Evolutionary conservation across 768 basidiomycete species (phyloP).

Genomic region (Mycena galericulata): DNA sequence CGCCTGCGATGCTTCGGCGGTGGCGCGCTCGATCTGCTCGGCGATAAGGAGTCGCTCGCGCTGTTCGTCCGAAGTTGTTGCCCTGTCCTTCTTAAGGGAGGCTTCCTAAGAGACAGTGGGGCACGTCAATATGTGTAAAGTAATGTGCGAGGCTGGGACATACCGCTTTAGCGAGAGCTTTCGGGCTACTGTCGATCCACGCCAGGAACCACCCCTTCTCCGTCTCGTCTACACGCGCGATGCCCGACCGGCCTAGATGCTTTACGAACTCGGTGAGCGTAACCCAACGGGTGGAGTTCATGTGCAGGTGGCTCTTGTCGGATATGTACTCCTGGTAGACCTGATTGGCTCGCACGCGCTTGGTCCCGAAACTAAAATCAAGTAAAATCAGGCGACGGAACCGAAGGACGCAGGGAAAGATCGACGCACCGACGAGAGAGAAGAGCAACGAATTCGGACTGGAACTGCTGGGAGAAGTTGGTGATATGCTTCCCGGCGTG

Average conservation of each 20-base stretch:
- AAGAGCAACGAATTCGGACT: constrained; percentile 91
- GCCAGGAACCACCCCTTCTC: constrained; percentile 98
- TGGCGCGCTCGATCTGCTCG: constrained; percentile 94
- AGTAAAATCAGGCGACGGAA: background rate
- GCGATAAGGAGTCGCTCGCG: constrained; percentile 89
- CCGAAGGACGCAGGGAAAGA: constrained; percentile 11
- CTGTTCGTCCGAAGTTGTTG: constrained; percentile 93
- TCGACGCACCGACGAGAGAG: constrained; percentile 80
- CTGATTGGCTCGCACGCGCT: constrained; percentile 92
- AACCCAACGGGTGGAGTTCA: constrained; percentile 99
- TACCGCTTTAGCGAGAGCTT: constrained; percentile 91
- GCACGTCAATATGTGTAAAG: constrained; percentile 20
- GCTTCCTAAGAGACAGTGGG: constrained; percentile 68
- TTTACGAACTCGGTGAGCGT: constrained; percentile 97
- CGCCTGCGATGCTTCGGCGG: constrained; percentile 51
- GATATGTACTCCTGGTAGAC: constrained; percentile 99
- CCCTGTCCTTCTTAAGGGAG: constrained; percentile 90
- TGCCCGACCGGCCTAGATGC: constrained; percentile 85
- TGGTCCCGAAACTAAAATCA: constrained; percentile 82
- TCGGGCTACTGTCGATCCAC: constrained; percentile 98
- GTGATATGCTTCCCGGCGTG: constrained; percentile 92
- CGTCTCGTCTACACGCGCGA: constrained; percentile 95
- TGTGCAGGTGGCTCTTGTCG: constrained; percentile 94
- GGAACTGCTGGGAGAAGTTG: constrained; percentile 90
- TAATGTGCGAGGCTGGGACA: constrained; percentile 37